These are phyloP conservation scores for Rosa persica DNA, from an alignment of 306 rosid genomes.

Conservation along the genomic window DNA sequence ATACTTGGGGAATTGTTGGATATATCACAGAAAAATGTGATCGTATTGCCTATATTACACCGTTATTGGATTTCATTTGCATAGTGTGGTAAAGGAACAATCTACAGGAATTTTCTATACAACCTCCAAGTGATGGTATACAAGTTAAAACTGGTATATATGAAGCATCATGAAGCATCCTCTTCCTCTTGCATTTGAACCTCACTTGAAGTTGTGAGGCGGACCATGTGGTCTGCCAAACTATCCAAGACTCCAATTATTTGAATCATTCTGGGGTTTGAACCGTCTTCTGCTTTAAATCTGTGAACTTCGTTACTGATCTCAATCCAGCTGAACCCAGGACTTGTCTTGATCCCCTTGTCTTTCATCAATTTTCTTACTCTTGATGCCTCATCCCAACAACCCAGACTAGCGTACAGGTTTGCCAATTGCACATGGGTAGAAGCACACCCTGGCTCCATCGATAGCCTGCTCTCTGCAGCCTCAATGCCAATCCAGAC, in stretches of 20 bases:
- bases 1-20: not conserved
- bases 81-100: not conserved
- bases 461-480: slow-evolving; percentile 59
- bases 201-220: slow-evolving; percentile 39
- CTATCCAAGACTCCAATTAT: slow-evolving; percentile 42
- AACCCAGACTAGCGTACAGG: slow-evolving; percentile 68
- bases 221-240: slow-evolving; percentile 52
- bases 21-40: not conserved
- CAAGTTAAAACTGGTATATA: not conserved
- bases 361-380: slow-evolving; percentile 73
- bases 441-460: slow-evolving; percentile 66
- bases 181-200: slow-evolving; percentile 34
- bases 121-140: not conserved
- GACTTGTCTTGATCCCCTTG: slow-evolving; percentile 57
- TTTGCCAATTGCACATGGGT: slow-evolving; percentile 69
- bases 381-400: slow-evolving; percentile 55
- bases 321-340: slow-evolving; percentile 85
- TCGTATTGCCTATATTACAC: not conserved
- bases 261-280: slow-evolving; percentile 48
- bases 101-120: not conserved
- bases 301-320: slow-evolving; percentile 47
- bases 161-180: not conserved
- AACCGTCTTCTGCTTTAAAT: slow-evolving; percentile 68
- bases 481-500: slow-evolving; percentile 75
- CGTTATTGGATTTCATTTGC: not conserved